Base-by-base conservation (phyloP, 352 stramenopile species). In the Aphanomyces invadans region DNA sequence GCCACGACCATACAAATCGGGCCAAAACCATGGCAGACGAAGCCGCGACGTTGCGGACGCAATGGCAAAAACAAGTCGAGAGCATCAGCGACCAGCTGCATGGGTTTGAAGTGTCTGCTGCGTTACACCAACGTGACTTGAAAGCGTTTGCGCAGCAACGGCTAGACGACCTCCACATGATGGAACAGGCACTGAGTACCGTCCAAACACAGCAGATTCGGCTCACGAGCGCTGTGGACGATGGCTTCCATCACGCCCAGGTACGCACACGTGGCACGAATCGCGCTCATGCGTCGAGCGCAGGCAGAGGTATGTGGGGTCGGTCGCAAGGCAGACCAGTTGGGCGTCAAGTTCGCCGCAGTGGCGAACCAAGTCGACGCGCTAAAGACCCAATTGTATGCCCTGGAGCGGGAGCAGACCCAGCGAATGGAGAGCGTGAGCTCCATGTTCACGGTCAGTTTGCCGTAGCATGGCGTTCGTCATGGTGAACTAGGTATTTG, bases 11-110 rank as follows among this genome's bases (percentile, higher is more conserved):
- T 21, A 73, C 73, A 9, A 74, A 60, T 49, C 78, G 79, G 0
- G 79, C 87, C 46, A 83, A 79, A 2, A 73, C 77, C 21, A 73
- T 89, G 4, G 79, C 75, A 61, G 75, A 89, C 62, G 80, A 92
- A 59, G 76, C 79, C n/a, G 84, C 77, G 56, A 83, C 74, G 53
- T 67, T 90, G 28, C 80, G 80, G 3, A 70, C 73, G 5, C 80
- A 88, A 56, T 92, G 83, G 79, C 76, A 89, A 36, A 79, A 84
- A 60, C 80, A 90, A 39, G 74, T 83, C 0, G 83, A 90, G 36
- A 76, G 85, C 21, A 77, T 90, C 59, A 73, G 75, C 4, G 79
- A 83, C 44, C 73, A 76, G 32, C 65, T 92, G 15, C 73, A 87
- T 28, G 73, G 81, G 56, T 86, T 80, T 62, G 80, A 88, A 39